Evolutionary conservation across 2,329 filamentous ascomycete genomes (phyloP).

Genomic region (Zymoseptoria passerinii): DNA sequence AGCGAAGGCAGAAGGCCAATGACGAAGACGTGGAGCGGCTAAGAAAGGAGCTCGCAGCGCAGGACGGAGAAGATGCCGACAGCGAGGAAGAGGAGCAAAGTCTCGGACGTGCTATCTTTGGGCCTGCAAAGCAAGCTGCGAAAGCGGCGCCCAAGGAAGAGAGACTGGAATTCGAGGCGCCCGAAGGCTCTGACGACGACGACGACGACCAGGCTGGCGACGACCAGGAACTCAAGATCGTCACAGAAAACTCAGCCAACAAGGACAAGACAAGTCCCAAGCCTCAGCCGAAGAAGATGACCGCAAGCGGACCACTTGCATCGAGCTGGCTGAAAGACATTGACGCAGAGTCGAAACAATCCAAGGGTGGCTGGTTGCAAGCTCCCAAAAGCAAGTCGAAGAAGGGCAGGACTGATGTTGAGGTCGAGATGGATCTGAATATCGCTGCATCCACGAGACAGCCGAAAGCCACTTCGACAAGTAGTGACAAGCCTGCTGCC

Average conservation of each 20-base stretch:
- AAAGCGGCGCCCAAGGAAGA: constrained; percentile 31
- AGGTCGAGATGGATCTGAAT: constrained; percentile 7
- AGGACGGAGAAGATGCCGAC: constrained; percentile 53
- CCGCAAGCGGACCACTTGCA: constrained; percentile 18
- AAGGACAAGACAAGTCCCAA: constrained; percentile 5
- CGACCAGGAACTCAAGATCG: constrained; percentile 28
- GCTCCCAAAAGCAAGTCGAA: constrained; percentile 17
- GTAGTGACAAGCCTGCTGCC: neutral
- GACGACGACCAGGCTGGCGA: constrained; percentile 22
- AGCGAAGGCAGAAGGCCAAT: constrained; percentile 66
- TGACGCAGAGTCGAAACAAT: constrained; percentile 1
- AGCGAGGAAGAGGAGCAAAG: constrained; percentile 45
- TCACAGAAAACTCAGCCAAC: constrained; percentile 24
- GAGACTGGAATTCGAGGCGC: constrained; percentile 54
- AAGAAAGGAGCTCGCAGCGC: constrained; percentile 58
- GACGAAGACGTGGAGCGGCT: constrained; percentile 56
- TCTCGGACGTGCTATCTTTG: constrained; percentile 64
- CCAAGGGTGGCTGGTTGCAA: constrained; percentile 17
- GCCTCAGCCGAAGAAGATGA: constrained; percentile 11
- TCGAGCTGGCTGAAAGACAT: constrained; percentile 13
- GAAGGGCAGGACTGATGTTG: constrained; percentile 12
- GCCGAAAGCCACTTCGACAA: neutral
- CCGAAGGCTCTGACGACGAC: constrained; percentile 42
- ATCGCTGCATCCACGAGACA: neutral
- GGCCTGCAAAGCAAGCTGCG: constrained; percentile 37